Evolutionary conservation across 805 yeast species (phyloP), one percentile per base, ranked within the genome.

Genomic region (Kuraishia hungarica): DNA sequence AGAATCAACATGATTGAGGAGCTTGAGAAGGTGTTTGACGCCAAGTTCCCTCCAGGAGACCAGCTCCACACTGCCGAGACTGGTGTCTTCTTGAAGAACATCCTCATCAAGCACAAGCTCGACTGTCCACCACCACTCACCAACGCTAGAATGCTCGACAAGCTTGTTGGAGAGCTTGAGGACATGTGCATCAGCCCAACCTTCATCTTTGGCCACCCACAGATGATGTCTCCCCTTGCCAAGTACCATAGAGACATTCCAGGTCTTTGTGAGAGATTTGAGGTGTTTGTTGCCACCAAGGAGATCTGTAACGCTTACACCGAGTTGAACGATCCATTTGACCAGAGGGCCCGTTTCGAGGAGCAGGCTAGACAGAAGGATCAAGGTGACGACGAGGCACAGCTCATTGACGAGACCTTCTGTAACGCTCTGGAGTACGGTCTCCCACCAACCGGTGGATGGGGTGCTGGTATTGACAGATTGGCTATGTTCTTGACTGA

Each of bases 401-500:
- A 93, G 79, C 70, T 91, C 73, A 81, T 94, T 61, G 99, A 93
- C 72, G 99, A 93, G 78, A 87, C 89, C 61, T 93, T 93, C 92
- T 87, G 96, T 80, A 89, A 92, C 66, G 97, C 99, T 62, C 82
- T 93, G 67, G 99, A 93, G 78, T 93, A 90, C 73, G 99, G 98
- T 75, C 82, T 93, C 67, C 99, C 99, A 58, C 99, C 99, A 67
- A 94, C 98, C 64, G 98, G 96, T 73, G 99, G 99, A 64, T 93
- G 98, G 98, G 99, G 99, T 65, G 87, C 96, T 77, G 99, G 99
- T 82, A 92, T 93, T 64, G 99, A 93, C 76, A 87, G 99, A 80
- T 72, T 93, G 69, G 91, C 97, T 68, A 93, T 93, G 99, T 94
- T 94, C 80, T 83, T 94, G 77, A 94, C 98, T 59, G 84, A 94